phyloP scores from a whole-genome alignment of 1,139 yeast genomes.

The Blastobotrys arbuscula region DNA sequence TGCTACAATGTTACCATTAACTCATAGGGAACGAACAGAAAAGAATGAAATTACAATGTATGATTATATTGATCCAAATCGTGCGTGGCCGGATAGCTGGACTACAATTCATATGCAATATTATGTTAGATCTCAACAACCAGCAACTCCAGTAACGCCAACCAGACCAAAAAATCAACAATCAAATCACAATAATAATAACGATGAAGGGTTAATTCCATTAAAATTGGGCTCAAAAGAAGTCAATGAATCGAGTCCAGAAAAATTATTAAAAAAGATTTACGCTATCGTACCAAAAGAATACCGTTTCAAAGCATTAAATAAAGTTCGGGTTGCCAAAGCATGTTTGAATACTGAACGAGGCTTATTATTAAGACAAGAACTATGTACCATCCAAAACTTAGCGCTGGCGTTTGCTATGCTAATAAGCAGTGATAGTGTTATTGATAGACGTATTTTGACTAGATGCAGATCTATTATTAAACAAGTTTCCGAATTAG shows the following conservation, averaged over 20 bases:
- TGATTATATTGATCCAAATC: constrained; percentile 25
- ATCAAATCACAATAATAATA: background rate
- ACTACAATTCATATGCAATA: constrained; percentile 28
- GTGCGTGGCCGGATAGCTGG: constrained; percentile 26
- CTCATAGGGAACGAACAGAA: constrained; percentile 23
- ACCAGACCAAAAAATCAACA: background rate
- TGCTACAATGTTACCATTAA: constrained; percentile 30
- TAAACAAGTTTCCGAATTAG: constrained; percentile 62
- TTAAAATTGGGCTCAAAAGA: constrained; percentile 26
- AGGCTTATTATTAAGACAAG: constrained; percentile 50
- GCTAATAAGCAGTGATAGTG: constrained; percentile 43
- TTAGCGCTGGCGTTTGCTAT: constrained; percentile 61
- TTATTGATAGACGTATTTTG: constrained; percentile 58
- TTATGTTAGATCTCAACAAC: constrained; percentile 18
- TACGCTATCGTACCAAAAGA: constrained; percentile 53
- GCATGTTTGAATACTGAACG: constrained; percentile 59
- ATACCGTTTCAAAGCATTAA: constrained; percentile 57
- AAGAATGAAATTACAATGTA: constrained; percentile 23
- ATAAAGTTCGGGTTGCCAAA: constrained; percentile 62
- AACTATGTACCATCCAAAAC: constrained; percentile 59
- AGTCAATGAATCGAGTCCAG: constrained; percentile 34
- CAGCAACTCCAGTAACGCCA: constrained; percentile 10
- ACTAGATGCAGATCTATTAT: constrained; percentile 73
- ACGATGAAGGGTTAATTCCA: constrained; percentile 26
- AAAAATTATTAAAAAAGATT: constrained; percentile 62